These are phyloP conservation scores for Colletotrichum cereale DNA, from an alignment of 2,329 filamentous ascomycete genomes.

Conservation along the genomic window DNA sequence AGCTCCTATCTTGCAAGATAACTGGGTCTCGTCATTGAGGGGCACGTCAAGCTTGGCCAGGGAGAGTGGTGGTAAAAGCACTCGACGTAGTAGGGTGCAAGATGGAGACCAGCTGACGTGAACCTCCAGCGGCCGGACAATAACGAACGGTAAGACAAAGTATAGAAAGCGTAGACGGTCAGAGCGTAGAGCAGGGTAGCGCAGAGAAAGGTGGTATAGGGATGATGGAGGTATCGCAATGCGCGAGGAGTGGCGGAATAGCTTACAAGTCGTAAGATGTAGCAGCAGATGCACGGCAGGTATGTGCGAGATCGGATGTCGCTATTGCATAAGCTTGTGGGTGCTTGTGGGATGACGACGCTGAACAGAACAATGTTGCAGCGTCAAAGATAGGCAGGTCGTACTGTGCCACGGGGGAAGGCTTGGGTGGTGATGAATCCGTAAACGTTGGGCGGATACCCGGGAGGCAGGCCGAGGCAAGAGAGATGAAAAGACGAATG, in stretches of 20 bases:
- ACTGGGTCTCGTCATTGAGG: neutral
- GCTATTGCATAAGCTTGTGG: constrained; percentile 1
- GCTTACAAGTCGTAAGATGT: constrained; percentile 13
- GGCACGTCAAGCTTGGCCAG: neutral
- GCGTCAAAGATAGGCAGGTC: neutral
- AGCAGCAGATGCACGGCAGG: neutral
- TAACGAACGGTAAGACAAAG: neutral
- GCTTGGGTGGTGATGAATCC: neutral
- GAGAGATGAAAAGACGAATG: neutral
- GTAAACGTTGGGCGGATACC: neutral
- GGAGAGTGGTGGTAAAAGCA: neutral
- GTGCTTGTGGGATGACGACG: neutral
- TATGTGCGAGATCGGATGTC: neutral
- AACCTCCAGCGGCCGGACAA: neutral
- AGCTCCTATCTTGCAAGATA: neutral
- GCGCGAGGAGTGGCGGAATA: neutral
- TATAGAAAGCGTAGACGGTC: neutral
- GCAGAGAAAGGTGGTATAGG: neutral
- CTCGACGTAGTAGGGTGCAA: neutral
- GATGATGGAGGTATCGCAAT: neutral
- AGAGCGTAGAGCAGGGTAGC: neutral
- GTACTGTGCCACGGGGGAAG: neutral
- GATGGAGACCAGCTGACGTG: neutral
- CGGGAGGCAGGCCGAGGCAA: neutral
- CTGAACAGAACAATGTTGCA: neutral